Evolutionary conservation across 83 land plant genomes (phyloP), one percentile per base, ranked within the genome.

Genomic region (Picea abies): DNA sequence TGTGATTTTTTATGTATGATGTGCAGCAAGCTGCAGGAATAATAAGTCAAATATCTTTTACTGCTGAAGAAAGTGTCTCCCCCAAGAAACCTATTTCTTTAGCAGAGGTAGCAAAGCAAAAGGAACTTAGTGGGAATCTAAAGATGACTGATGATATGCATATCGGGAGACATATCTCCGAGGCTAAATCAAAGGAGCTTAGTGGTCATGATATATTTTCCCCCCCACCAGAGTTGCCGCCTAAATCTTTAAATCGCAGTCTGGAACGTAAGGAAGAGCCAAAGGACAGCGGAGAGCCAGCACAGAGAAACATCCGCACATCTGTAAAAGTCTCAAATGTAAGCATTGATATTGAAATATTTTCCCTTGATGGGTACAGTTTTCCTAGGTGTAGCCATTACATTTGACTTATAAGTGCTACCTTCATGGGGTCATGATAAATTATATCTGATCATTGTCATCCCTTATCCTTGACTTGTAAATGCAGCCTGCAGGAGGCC

Each of bases 301-400:
- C 86, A 41, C 92, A 87, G 65, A 86, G 96, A 68, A 88, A 77
- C 81, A 79, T 92, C 10, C 93, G 89, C 37, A 95, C 96, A 1
- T 93, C 98, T n/a, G 99, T 91, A 16, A 93, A 91, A 78, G 97
- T 96, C 22, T 92, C 97, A 64, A 96, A 96, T 82, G 95, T 96
- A 80, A 91, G 96, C 83, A 11, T 0, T 70, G 44, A 39, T 70
- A 70, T n/a, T 70, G 47, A 39, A 35, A 35, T 22, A 3, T 83
- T 23, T 47, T 47, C 81, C 19, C 25, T 72, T 15, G 25, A 72
- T 25, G 14, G 49, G 76, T 26, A 25, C 5, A 25, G 67, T 22
- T 75, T 52, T 75, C 4, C 49, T 17, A 26, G 84, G 26, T n/a
- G 58, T 47, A 26, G 20, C 39, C 32, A 47, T 29, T 44, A 9